These are phyloP conservation scores for Huntiella bhutanensis DNA, from an alignment of 2,329 filamentous ascomycete genomes.

Conservation along the genomic window DNA sequence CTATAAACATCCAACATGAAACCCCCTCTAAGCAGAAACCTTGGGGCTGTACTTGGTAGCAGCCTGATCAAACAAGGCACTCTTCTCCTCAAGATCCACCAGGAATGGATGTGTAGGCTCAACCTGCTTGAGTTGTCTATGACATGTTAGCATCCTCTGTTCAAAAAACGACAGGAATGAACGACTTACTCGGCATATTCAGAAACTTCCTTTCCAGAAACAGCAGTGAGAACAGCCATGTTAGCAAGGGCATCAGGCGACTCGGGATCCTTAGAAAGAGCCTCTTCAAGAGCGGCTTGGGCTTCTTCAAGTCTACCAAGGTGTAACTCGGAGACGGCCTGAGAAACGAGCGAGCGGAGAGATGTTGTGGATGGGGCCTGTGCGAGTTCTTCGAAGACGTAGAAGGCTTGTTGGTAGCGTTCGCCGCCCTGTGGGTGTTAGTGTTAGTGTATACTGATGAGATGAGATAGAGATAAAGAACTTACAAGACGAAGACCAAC, in stretches of 20 bases:
- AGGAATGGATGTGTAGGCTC: constrained; percentile 54
- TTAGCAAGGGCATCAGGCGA: constrained; percentile 67
- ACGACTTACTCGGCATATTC: constrained; percentile 44
- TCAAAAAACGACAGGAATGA: no score
- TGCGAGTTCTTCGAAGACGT: constrained; percentile 92
- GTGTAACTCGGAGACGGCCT: constrained; percentile 82
- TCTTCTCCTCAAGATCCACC: constrained; percentile 65
- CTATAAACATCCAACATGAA: no score
- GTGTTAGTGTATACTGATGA: constrained; percentile 12
- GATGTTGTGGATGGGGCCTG: constrained; percentile 68
- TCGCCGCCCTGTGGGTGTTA: constrained; percentile 54
- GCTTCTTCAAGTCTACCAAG: constrained; percentile 78
- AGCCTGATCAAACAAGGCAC: constrained; percentile 67
- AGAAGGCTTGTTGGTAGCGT: constrained; percentile 91
- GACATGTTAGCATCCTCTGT: constrained; percentile 5
- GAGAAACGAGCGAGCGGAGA: constrained; percentile 57
- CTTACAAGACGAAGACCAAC: constrained; percentile 69
- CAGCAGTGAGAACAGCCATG: constrained; percentile 55
- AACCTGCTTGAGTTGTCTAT: constrained; percentile 27
- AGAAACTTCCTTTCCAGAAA: constrained; percentile 51
- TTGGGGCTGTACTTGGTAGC: constrained; percentile 75
- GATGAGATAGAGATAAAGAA: constrained; percentile 11
- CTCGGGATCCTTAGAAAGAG: constrained; percentile 51
- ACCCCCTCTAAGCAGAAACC: constrained; percentile 23
- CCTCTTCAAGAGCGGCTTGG: constrained; percentile 67